Base-by-base conservation (phyloP, 805 yeast genomes). In the Torulaspora quercuum region DNA sequence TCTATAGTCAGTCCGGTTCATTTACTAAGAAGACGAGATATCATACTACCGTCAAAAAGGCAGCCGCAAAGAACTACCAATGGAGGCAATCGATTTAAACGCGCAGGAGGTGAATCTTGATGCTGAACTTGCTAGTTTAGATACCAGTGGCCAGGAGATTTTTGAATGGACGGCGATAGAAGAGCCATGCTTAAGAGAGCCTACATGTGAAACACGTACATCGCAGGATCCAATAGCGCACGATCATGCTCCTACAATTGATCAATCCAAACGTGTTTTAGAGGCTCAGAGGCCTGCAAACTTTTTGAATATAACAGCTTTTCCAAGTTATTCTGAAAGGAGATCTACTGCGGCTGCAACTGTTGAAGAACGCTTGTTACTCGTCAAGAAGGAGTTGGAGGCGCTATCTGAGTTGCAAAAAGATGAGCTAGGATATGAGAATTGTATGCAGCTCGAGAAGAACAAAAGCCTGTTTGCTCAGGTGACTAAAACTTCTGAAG, bases 341-440 rank as follows among this genome's bases (percentile, higher is more conserved):
- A 21, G 14, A 12, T 15, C 22, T 12, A 21, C 11, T 5, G 7
- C 26, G 4, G 25, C 29, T 13, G 35, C 33, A 18, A 24, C 29
- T n/a, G 17, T 29, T 9, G 35, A 34, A 11, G 35, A 34, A 19
- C 28, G 42, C 17, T 26, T 45, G 23, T 34, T 39, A n/a, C 45
- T 45, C 2, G 45, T 43, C 7, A 23, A 36, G 22, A 21, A 45
- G 16, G 49, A 45, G 23, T 25, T 45, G 16, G 35, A 41, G 11
- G 47, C 41, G 28, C 27, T 39, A 7, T 25, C 29, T 23, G 13
- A 16, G 14, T n/a, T 31, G 22, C 32, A 37, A 7, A 31, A 24
- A 11, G 13, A 11, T 7, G 23, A 8, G 6, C n/a, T 21, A 11
- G 31, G 38, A 6, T 9, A 32, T 3, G 48, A 44, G 6, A 23